Evolutionary conservation across 768 basidiomycete genomes (phyloP).

Genomic region (Macrolepiota fuliginosa): DNA sequence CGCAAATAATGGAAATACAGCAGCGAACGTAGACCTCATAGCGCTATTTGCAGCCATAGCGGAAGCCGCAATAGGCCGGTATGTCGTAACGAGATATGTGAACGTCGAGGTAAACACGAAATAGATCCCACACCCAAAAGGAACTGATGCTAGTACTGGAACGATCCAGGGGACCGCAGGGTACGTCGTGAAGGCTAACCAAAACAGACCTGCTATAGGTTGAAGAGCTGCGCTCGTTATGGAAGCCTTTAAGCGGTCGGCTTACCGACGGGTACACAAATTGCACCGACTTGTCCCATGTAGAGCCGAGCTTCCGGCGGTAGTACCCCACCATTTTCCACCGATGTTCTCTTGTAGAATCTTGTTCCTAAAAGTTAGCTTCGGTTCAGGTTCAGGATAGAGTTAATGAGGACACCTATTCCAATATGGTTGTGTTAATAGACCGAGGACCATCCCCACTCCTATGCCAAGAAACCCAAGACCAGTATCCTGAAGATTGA

Average conservation of each 20-base stretch:
- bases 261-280: conserved; percentile 60
- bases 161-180: conserved; percentile 59
- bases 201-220: conserved; percentile 44
- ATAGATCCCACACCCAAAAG: conserved; percentile 63
- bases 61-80: conserved; percentile 63
- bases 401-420: conserved; percentile 37
- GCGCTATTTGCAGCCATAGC: conserved; percentile 69
- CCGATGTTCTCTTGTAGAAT: conserved; percentile 32
- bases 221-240: not conserved
- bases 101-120: conserved; percentile 72
- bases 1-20: conserved; percentile 62
- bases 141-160: conserved; percentile 60
- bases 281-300: conserved; percentile 67
- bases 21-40: conserved; percentile 58
- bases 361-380: conserved; percentile 20
- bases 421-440: conserved; percentile 54
- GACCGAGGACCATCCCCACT: conserved; percentile 49
- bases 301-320: conserved; percentile 67
- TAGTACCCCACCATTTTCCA: conserved; percentile 39
- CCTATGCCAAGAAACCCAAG: conserved; percentile 63
- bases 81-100: conserved; percentile 69
- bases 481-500: conserved; percentile 50
- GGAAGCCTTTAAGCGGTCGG: conserved; percentile 26
- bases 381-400: not conserved
- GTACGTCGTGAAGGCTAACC: conserved; percentile 57